Conservation (phyloP, 345 rosid genomes). For the Eucalyptus lansdowneana region DNA sequence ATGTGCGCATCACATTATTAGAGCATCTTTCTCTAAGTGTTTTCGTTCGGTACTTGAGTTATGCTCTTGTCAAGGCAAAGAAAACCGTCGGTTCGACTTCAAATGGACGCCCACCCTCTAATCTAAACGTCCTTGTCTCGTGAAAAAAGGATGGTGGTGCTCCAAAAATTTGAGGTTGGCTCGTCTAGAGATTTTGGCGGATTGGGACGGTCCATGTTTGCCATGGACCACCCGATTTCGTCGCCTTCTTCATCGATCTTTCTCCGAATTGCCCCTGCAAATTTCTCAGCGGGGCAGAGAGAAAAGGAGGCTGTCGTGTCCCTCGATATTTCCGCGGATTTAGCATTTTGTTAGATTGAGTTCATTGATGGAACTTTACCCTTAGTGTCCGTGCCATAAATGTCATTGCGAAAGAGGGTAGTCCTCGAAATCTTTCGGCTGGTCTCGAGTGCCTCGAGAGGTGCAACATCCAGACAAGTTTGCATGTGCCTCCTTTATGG, state of each 20-base stretch:
- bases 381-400: neutral
- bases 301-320: neutral
- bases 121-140: neutral
- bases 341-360: neutral
- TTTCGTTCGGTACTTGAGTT: neutral
- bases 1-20: neutral
- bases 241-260: neutral
- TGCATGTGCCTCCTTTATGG: neutral
- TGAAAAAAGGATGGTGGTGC: neutral
- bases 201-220: neutral
- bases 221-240: neutral
- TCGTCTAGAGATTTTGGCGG: neutral
- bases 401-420: neutral
- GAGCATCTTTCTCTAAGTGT: neutral
- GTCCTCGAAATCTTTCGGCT: neutral
- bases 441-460: neutral
- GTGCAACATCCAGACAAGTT: neutral
- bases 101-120: neutral
- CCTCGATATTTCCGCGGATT: neutral
- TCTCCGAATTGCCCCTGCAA: neutral
- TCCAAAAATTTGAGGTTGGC: neutral
- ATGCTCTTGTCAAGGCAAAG: neutral
- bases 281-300: neutral
- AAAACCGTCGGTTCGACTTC: neutral
- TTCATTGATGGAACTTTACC: neutral